Percentiles rank a stretch among this genome's conserved stretches.
These are phyloP conservation scores for Coccomyxa sp. DNA, from an alignment of 139 green algal genomes.

Conservation along the genomic window DNA sequence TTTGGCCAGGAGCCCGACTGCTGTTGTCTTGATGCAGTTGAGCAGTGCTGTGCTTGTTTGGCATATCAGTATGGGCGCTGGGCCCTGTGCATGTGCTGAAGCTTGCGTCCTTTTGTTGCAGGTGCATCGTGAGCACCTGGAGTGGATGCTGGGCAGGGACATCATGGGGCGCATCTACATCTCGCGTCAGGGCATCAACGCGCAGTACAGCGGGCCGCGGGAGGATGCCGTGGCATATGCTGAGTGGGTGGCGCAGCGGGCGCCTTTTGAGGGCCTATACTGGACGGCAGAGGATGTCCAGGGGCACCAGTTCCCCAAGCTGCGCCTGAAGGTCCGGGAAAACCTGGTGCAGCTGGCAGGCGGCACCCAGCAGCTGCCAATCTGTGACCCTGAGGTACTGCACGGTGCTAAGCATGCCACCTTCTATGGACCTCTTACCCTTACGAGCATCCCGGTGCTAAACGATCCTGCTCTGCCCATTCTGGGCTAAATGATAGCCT, in stretches of 20 bases:
- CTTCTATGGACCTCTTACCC: too few species aligned
- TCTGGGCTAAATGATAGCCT: background rate
- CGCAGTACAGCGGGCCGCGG: constrained; percentile 72
- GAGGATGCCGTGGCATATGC: constrained; percentile 68
- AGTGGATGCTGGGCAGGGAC: constrained; percentile 48
- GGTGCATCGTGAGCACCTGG: constrained; percentile 35
- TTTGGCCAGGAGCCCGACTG: too few species aligned
- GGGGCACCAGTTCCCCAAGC: constrained; percentile 73
- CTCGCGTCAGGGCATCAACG: constrained; percentile 92
- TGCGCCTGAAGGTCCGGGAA: constrained; percentile 78
- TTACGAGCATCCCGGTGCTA: too few species aligned
- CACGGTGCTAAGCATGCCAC: too few species aligned
- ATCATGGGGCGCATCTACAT: constrained; percentile 94
- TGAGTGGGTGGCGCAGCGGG: constrained; percentile 60
- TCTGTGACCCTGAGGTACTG: constrained; percentile 49
- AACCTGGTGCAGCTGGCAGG: constrained; percentile 82
- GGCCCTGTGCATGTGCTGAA: background rate
- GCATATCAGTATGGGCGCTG: background rate
- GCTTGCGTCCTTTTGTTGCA: background rate
- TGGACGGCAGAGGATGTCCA: constrained; percentile 34
- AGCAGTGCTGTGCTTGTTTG: background rate
- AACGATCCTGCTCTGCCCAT: too few species aligned
- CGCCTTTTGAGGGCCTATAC: constrained; percentile 58
- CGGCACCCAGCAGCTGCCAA: constrained; percentile 62
- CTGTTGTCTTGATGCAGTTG: too few species aligned